Base-by-base conservation (phyloP, 177 flowering plant species). In the Telopea speciosissima region DNA sequence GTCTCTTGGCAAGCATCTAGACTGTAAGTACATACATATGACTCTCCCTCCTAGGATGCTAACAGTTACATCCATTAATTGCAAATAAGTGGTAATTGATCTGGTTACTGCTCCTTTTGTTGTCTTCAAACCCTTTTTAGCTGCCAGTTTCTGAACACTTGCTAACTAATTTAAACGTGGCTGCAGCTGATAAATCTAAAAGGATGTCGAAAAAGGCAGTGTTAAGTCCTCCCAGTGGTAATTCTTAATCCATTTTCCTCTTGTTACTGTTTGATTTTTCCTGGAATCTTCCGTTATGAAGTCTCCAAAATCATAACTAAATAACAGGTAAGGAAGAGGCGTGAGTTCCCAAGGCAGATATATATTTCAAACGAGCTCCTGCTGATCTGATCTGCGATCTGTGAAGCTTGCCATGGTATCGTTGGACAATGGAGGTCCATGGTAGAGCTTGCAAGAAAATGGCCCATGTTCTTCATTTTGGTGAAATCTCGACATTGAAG, bases 141-240 rank as follows among this genome's bases (percentile, higher is more conserved):
- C 26, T 61, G 17, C 63, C 25, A 17, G 62, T 28, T 76, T 52
- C n/a, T 3, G 23, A 14, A 44, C 6, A 13, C 12, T 23, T 33
- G 6, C 59, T 77, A 69, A 36, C 61, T 49, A 24, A 62, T 71
- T 11, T 65, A 16, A 42, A 42, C 65, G 16, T 74, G 60, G 36
- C 77, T 73, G 66, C 87, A 90, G 93, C 86, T 63, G 77, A 72
- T 79, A 56, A 78, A 49, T 70, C 68, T 56, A 86, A 81, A 79
- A 71, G 76, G 72, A 72, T 56, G 59, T 83, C 73, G 45, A 84
- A 81, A 75, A 87, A 84, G 74, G 61, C 83, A 25, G 74, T 44
- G 3, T 36, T 7, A 33, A 64, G 68, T 25, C 72, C 65, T 75
- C 36, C 68, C 62, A 25, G n/a, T 58, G 76, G 76, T 74, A 72